Evolutionary conservation across 2,329 filamentous ascomycete species (phyloP), one percentile per base, ranked within the genome.

Genomic region (Aureobasidium melanogenum): DNA sequence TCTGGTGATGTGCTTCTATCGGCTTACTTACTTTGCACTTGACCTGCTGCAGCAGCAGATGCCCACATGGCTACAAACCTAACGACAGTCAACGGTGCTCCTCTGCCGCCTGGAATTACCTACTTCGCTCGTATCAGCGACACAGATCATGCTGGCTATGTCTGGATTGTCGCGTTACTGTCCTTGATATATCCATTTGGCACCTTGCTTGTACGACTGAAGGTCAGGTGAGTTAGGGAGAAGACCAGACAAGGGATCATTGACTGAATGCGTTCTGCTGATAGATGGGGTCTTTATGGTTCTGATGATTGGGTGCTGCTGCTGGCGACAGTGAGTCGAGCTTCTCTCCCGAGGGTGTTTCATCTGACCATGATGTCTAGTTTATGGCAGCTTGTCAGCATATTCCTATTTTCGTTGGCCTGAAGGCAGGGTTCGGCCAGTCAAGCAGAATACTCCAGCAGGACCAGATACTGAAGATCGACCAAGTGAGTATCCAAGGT

Each of bases 91-190:
- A 60, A 60, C 15, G 56, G 56, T 24, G 44, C 15, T 41, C 56
- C 56, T 34, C 46, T 60, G 9, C 56, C 56, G 14, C 56, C 56
- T 7, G 61, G 61, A 9, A 56, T 47, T 48, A 54, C 44, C 17
- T 62, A 62, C 38, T 51, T 62, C n/a, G 59, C 61, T 19, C 52
- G 48, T 14, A 50, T 62, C 36, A 62, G 34, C 15, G 61, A 62
- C 19, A 62, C 54, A 46, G 55, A 62, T 30, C 61, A 55, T 43
- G 54, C 61, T 46, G 61, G 61, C 19, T 58, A 51, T 50, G 32
- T 62, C 15, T 57, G 46, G 52, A 57, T 62, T 24, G 48, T 50
- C 32, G 61, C 44, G 12, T 36, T 58, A 15, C 54, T 62, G n/a
- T 57, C 54, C 14, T 34, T 62, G 46, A 58, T 57, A 19, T 58